These are phyloP conservation scores for Schwanniomyces yamadae DNA, from an alignment of 805 yeast genomes.

Conservation along the genomic window DNA sequence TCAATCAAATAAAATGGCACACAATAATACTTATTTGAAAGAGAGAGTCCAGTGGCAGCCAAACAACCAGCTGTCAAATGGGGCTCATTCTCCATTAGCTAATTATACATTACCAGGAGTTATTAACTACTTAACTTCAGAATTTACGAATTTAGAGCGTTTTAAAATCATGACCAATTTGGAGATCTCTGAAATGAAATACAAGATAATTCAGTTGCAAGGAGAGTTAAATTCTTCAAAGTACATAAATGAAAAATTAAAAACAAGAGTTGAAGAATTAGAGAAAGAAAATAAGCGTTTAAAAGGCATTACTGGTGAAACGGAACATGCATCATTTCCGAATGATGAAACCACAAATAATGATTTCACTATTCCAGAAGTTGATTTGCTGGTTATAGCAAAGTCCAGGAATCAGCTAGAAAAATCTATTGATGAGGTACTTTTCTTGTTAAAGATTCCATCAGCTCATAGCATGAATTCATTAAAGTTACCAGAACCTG, in stretches of 20 bases:
- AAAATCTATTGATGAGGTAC: constrained; percentile 36
- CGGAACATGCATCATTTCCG: not conserved
- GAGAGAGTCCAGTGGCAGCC: no score
- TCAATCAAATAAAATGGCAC: no score
- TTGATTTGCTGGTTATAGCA: constrained; percentile 32
- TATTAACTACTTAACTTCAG: constrained; percentile 58
- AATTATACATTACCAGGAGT: constrained; percentile 56
- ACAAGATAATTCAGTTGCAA: constrained; percentile 50
- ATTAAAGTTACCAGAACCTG: constrained; percentile 21
- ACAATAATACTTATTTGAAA: no score
- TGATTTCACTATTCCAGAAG: constrained; percentile 26
- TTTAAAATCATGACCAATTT: constrained; percentile 50
- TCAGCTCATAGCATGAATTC: constrained; percentile 15
- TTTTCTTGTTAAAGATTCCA: constrained; percentile 32
- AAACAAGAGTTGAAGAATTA: constrained; percentile 35
- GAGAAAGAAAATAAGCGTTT: constrained; percentile 24
- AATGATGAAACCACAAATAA: not conserved
- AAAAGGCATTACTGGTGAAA: constrained; percentile 1
- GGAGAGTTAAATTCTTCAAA: constrained; percentile 49
- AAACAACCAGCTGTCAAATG: no score
- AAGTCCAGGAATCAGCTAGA: constrained; percentile 32
- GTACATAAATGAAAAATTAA: constrained; percentile 42
- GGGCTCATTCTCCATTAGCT: constrained; percentile 41
- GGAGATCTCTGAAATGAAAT: constrained; percentile 52
- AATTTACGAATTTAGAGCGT: constrained; percentile 46